Evolutionary conservation across 106 monocot genomes (phyloP).

Genomic region (Cymbidium sinense): DNA sequence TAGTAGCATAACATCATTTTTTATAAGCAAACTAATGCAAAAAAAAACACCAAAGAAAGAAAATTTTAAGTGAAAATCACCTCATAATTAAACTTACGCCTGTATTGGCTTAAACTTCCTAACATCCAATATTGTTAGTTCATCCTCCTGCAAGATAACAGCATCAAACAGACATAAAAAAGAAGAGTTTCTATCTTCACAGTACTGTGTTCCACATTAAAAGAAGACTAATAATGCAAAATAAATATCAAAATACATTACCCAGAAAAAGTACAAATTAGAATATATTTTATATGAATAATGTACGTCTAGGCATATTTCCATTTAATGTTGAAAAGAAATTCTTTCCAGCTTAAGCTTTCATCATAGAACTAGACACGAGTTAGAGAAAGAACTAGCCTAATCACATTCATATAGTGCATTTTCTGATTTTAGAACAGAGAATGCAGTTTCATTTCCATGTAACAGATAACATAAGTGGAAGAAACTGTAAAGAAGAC

Average conservation of each 20-base stretch:
- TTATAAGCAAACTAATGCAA: background rate
- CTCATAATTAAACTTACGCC: slow-evolving; percentile 92
- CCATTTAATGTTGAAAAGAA: background rate
- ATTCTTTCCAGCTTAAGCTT: background rate
- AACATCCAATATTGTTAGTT: slow-evolving; percentile 94
- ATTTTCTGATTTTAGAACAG: background rate
- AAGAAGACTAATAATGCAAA: background rate
- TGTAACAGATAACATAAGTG: background rate
- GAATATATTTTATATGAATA: background rate
- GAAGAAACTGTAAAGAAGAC: no score
- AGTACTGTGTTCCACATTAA: background rate
- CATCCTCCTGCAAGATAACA: slow-evolving; percentile 69
- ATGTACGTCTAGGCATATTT: background rate
- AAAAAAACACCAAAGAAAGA: background rate
- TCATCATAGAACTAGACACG: background rate
- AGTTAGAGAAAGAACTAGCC: background rate
- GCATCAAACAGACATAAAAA: background rate
- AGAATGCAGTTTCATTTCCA: background rate
- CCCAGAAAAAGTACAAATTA: background rate
- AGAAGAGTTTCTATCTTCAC: background rate
- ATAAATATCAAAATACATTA: background rate
- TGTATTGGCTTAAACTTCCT: slow-evolving; percentile 86
- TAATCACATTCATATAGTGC: slow-evolving; percentile 3
- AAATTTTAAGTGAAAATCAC: slow-evolving; percentile 22
- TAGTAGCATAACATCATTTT: background rate